Conservation (phyloP, 164 flowering plant species). For the Houttuynia cordata region DNA sequence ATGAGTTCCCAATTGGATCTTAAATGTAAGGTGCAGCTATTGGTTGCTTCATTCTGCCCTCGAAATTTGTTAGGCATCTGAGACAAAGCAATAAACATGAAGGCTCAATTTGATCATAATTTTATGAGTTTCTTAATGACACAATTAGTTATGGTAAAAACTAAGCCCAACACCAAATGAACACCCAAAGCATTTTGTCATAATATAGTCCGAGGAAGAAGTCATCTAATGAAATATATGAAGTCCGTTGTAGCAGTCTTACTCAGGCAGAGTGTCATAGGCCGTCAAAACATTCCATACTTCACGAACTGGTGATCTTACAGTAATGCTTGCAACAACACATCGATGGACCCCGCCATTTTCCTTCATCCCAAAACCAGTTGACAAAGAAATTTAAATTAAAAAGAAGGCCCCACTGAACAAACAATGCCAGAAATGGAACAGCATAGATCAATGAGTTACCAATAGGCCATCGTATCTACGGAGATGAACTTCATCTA, state of each 20-base stretch:
- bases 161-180: too few relatives aligned
- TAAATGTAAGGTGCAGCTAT: too few relatives aligned
- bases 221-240: not conserved
- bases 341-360: slow-evolving; percentile 95
- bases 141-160: too few relatives aligned
- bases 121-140: not conserved
- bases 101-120: too few relatives aligned
- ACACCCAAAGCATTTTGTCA: too few relatives aligned
- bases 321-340: slow-evolving; percentile 90
- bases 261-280: slow-evolving; percentile 92
- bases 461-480: slow-evolving; percentile 94
- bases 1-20: not conserved
- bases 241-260: slow-evolving; percentile 15
- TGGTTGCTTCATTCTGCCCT: too few relatives aligned
- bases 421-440: slow-evolving; percentile 5
- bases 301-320: slow-evolving; percentile 86
- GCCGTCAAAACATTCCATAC: slow-evolving; percentile 90
- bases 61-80: too few relatives aligned
- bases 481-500: slow-evolving; percentile 95
- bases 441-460: slow-evolving; percentile 21
- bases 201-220: too few relatives aligned
- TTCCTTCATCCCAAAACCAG: slow-evolving; percentile 54
- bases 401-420: slow-evolving; percentile 3
- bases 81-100: too few relatives aligned
- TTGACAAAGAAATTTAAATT: slow-evolving; percentile 13